Conservation (phyloP, 495 filamentous ascomycete genomes). For the Neurospora sp. region DNA sequence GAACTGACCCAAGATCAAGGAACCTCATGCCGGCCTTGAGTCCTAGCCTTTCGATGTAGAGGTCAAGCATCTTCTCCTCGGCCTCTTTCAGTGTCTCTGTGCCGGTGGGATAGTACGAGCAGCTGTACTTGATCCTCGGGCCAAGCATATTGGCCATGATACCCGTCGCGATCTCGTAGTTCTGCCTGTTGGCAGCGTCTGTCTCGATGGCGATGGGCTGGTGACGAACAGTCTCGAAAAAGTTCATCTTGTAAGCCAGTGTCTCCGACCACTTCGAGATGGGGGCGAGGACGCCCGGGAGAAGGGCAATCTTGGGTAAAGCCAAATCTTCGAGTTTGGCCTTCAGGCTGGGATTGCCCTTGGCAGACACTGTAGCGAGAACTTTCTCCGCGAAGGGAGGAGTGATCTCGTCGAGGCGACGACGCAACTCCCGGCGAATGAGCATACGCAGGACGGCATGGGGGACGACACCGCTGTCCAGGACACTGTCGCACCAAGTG, state of each 20-base stretch:
- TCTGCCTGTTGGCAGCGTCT: conserved; percentile 49
- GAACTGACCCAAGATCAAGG: conserved; percentile 49
- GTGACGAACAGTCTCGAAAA: conserved; percentile 38
- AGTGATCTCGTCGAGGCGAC: conserved; percentile 38
- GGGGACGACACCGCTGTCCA: conserved; percentile 51
- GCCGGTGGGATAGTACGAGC: conserved; percentile 46
- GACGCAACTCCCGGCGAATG: conserved; percentile 43
- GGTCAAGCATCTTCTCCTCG: conserved; percentile 53
- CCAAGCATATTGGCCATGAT: conserved; percentile 47
- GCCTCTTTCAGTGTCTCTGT: conserved; percentile 48
- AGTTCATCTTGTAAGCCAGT: conserved; percentile 46
- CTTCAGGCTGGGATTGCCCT: background rate
- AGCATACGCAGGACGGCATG: conserved; percentile 45
- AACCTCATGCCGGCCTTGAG: conserved; percentile 49
- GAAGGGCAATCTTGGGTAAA: conserved; percentile 27
- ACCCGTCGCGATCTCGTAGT: conserved; percentile 57
- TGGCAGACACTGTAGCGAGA: background rate
- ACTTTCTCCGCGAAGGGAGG: background rate
- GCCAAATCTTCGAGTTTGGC: conserved; percentile 1
- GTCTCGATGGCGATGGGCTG: conserved; percentile 56
- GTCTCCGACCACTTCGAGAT: conserved; percentile 11
- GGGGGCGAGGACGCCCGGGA: background rate
- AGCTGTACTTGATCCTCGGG: conserved; percentile 56
- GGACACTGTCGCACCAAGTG: conserved; percentile 19
- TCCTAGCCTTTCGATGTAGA: conserved; percentile 45